Percentiles rank a stretch among this genome's conserved stretches.
Conservation (phyloP, 2,329 filamentous ascomycete species). For the Didymella arachidicola region DNA sequence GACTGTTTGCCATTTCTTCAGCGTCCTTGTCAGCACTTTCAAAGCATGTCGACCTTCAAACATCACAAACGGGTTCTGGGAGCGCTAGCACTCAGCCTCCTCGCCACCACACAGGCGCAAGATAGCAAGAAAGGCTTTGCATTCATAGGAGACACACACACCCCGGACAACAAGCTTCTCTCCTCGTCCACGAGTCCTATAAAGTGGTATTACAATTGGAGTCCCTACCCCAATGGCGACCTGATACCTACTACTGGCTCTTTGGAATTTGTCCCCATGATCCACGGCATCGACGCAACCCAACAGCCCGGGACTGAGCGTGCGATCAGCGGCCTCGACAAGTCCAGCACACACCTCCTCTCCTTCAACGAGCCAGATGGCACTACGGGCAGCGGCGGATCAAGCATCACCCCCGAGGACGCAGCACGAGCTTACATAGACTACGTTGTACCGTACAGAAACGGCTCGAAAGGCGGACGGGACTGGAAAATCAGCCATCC, state of each 20-base stretch:
- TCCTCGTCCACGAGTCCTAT: conserved; percentile 69
- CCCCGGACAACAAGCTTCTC: conserved; percentile 68
- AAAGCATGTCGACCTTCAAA: conserved; percentile 4
- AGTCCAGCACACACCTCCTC: conserved; percentile 70
- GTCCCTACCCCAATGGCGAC: conserved; percentile 61
- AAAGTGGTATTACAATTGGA: conserved; percentile 89
- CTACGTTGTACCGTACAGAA: conserved; percentile 73
- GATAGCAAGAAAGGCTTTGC: conserved; percentile 75
- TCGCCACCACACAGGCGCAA: conserved; percentile 27
- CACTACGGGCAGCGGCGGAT: conserved; percentile 65
- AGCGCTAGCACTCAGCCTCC: conserved; percentile 16
- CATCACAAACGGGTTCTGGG: conserved; percentile 10
- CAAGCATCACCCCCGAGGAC: conserved; percentile 64
- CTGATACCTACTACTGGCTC: conserved; percentile 54
- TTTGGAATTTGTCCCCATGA: conserved; percentile 81
- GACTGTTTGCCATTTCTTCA: background rate
- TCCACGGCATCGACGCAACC: conserved; percentile 68
- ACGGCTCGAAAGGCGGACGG: conserved; percentile 58
- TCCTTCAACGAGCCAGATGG: conserved; percentile 84
- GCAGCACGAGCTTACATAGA: conserved; percentile 76
- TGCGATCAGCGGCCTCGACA: conserved; percentile 65
- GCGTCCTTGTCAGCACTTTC: background rate
- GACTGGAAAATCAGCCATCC: conserved; percentile 71
- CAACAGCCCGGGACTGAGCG: conserved; percentile 62
- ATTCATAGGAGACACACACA: conserved; percentile 67